phyloP scores from a whole-genome alignment of 345 rosid genomes.

The Iberis pinnata region DNA sequence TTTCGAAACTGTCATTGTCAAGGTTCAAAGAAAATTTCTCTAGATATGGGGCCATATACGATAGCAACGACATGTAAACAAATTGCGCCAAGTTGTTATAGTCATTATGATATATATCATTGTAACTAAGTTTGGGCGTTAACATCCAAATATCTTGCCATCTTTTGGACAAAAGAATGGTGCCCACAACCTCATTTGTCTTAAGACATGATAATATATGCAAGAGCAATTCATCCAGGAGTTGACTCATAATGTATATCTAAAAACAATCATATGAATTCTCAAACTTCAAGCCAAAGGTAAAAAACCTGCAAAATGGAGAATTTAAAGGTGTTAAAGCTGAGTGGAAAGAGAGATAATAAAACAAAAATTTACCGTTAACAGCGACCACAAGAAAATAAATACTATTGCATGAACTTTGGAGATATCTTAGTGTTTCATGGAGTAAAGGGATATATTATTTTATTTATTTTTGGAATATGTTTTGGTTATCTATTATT shows the following conservation, averaged over 20 bases:
- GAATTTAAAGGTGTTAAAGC: no score
- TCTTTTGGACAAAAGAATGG: constrained; percentile 20
- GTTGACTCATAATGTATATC: constrained; percentile 11
- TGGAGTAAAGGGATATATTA: no score
- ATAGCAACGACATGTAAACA: constrained; percentile 18
- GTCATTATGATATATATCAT: neutral
- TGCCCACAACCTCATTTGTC: neutral
- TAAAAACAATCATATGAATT: neutral
- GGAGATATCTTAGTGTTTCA: no score
- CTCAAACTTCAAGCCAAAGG: no score
- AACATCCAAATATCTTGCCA: constrained; percentile 20
- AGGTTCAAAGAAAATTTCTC: neutral
- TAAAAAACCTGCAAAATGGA: no score
- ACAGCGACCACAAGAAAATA: no score
- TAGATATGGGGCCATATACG: constrained; percentile 9
- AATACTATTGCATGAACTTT: no score
- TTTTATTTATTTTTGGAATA: no score
- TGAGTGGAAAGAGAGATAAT: no score
- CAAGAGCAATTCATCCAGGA: constrained; percentile 16
- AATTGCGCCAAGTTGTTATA: constrained; percentile 3
- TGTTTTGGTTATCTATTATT: no score
- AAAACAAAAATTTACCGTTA: no score
- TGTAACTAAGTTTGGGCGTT: neutral
- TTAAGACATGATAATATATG: constrained; percentile 6
- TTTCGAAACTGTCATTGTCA: neutral